Conservation (phyloP, 2,329 filamentous ascomycete species). For the Sordariomycetes sp. region DNA sequence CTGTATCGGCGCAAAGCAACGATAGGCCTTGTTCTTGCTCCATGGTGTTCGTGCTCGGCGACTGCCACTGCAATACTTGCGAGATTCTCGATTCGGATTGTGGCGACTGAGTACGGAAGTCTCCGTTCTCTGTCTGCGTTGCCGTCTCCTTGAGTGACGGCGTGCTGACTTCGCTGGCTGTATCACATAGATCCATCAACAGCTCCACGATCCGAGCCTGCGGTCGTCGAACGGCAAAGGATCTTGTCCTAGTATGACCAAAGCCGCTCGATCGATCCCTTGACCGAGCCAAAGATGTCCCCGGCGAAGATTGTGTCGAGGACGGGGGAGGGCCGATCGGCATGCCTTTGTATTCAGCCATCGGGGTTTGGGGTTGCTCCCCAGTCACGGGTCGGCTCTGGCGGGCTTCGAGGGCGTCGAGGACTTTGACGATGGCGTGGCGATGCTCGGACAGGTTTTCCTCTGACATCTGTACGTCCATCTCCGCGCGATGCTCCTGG, state of each 20-base stretch:
- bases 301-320: slow-evolving; percentile 62
- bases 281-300: slow-evolving; percentile 62
- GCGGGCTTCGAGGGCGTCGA: slow-evolving; percentile 82
- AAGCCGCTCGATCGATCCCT: slow-evolving; percentile 67
- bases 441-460: slow-evolving; percentile 88
- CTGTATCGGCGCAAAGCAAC: slow-evolving; percentile 81
- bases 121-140: slow-evolving; percentile 50
- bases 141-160: slow-evolving; percentile 81
- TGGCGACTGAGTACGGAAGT: slow-evolving; percentile 87
- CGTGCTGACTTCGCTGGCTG: slow-evolving; percentile 86
- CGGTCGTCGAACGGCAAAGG: slow-evolving; percentile 84
- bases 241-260: slow-evolving; percentile 72
- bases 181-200: slow-evolving; percentile 90
- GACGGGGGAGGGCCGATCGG: slow-evolving; percentile 73
- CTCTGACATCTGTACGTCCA: slow-evolving; percentile 95
- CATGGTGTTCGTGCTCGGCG: slow-evolving; percentile 79
- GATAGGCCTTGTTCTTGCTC: slow-evolving; percentile 91
- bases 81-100: slow-evolving; percentile 92
- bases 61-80: slow-evolving; percentile 94
- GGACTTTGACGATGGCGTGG: slow-evolving; percentile 86
- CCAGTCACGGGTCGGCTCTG: slow-evolving; percentile 54
- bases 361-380: slow-evolving; percentile 38
- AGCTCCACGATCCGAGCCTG: slow-evolving; percentile 91
- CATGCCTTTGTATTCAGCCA: slow-evolving; percentile 80
- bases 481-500: slow-evolving; percentile 91